phyloP scores from a whole-genome alignment of 805 yeast genomes.

The Hanseniaspora valbyensis region DNA sequence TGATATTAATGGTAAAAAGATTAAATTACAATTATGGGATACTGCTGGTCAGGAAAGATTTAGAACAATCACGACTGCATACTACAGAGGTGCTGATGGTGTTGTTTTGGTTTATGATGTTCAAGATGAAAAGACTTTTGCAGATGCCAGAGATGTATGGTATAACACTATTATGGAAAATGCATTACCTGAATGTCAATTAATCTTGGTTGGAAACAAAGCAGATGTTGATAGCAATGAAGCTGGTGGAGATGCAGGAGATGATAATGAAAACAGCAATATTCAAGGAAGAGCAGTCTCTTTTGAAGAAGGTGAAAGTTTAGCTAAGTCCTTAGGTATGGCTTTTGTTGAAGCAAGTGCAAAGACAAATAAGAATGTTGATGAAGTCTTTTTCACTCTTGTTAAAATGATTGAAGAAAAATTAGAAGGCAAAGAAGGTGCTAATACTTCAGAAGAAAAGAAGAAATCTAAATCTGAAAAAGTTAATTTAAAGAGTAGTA shows the following conservation, averaged over 20 bases:
- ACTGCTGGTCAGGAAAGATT: slow-evolving; percentile 97
- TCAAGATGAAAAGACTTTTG: slow-evolving; percentile 82
- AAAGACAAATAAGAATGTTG: slow-evolving; percentile 83
- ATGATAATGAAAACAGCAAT: slow-evolving; percentile 32
- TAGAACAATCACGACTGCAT: slow-evolving; percentile 87
- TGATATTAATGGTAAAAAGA: slow-evolving; percentile 82
- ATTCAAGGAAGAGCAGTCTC: slow-evolving; percentile 58
- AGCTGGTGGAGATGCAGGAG: slow-evolving; percentile 54
- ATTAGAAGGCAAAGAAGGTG: slow-evolving; percentile 27
- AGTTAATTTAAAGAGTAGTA: slow-evolving; percentile 1
- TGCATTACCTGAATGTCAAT: slow-evolving; percentile 90
- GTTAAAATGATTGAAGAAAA: slow-evolving; percentile 80
- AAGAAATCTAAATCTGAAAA: slow-evolving; percentile 6
- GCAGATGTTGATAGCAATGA: slow-evolving; percentile 55
- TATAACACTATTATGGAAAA: slow-evolving; percentile 90
- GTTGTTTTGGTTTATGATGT: slow-evolving; percentile 75
- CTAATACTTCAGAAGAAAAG: not conserved
- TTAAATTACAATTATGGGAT: slow-evolving; percentile 94
- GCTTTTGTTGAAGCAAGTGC: slow-evolving; percentile 96
- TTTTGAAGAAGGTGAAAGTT: slow-evolving; percentile 77
- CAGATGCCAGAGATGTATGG: slow-evolving; percentile 80
- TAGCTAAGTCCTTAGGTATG: slow-evolving; percentile 76
- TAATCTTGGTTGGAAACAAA: slow-evolving; percentile 91
- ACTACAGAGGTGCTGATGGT: slow-evolving; percentile 84
- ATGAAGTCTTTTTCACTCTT: slow-evolving; percentile 78